phyloP scores from a whole-genome alignment of 352 stramenopile species.

The Globisporangium solare region DNA sequence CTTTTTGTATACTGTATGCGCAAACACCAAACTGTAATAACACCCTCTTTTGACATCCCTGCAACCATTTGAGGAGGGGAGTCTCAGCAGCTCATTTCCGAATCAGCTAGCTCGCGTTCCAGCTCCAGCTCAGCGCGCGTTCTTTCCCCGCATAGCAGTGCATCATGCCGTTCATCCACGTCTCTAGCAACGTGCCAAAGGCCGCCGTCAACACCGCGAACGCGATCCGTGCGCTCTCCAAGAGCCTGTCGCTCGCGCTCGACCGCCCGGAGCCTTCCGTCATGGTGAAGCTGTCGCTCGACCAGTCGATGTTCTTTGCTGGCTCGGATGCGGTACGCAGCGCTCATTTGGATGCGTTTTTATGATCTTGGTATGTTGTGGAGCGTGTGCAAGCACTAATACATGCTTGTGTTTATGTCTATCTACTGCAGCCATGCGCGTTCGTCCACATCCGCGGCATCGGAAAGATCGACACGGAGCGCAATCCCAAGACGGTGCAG shows the following conservation, averaged over 20 bases:
- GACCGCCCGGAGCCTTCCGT: constrained; percentile 14
- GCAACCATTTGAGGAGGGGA: too few relatives aligned
- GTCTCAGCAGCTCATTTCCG: too few relatives aligned
- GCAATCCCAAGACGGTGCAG: constrained; percentile 21
- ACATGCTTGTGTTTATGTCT: too few relatives aligned
- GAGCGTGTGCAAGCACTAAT: too few relatives aligned
- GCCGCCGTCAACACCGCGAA: constrained; percentile 11
- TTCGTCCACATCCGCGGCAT: constrained; percentile 27
- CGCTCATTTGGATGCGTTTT: too few relatives aligned
- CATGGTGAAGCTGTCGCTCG: constrained; percentile 22
- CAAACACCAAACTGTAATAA: too few relatives aligned
- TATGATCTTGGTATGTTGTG: too few relatives aligned
- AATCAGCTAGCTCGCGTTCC: too few relatives aligned
- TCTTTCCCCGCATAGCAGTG: too few relatives aligned
- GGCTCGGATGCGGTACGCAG: constrained; percentile 16
- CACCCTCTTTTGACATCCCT: too few relatives aligned
- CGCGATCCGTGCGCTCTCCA: constrained; percentile 12
- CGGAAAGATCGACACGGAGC: constrained; percentile 21
- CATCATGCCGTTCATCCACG: constrained; percentile 23
- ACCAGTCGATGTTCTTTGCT: constrained; percentile 20
- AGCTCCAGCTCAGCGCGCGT: too few relatives aligned
- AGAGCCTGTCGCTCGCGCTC: constrained; percentile 16
- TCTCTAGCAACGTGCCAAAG: constrained; percentile 20
- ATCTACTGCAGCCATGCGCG: constrained; percentile 16
- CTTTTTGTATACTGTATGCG: too few relatives aligned